Evolutionary conservation across 495 filamentous ascomycete genomes (phyloP), one percentile per base, ranked within the genome.

Genomic region (Hypoxylon subgilvum): DNA sequence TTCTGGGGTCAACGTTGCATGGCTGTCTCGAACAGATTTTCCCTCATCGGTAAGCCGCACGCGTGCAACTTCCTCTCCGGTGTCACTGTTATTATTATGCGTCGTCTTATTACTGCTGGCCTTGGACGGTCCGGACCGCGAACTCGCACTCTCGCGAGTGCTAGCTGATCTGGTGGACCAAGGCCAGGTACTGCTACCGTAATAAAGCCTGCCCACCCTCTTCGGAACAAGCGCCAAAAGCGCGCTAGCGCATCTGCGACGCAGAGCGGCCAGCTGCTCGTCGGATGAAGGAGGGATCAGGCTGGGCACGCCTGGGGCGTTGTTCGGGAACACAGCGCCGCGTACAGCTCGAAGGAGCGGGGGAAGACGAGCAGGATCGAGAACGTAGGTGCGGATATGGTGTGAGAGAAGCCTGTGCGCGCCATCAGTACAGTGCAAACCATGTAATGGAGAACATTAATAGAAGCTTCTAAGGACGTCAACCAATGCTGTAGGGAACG

Each of bases 261-360:
- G 75, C 54, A 85, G 66, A 27, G 66, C 77, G 42, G 67, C 72
- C 52, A 78, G 68, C 62, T 78, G 72, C 49, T 77, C 75, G 30
- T 76, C 69, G 57, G 72, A 75, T 21, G 76, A 70, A 47, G 82
- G 80, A 21, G 78, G 63, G 19, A 74, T 56, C 49, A 82, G 68
- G 45, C 69, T 73, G 52, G 79, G 67, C 9, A 71, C 68, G 28
- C 74, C 82, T 53, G 75, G 78, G 52, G 82, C 72, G 73, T 94
- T 92, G 74, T 86, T 83, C 21, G 92, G 91, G 69, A 96, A 96
- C 35, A 96, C 73, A 47, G 86, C 79, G 42, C 80, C 82, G 69
- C 93, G 86, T 63, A 85, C 78, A 50, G 79, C 81, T 67, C 85
- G 83, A 56, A 97, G 86, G 52, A 92, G 76, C 60, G 83, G 80